A percentile compares a stretch with the other conserved stretches of the same genome.
These are phyloP conservation scores for Neonectria magnoliae DNA, from an alignment of 2,329 filamentous ascomycete species.

Conservation along the genomic window DNA sequence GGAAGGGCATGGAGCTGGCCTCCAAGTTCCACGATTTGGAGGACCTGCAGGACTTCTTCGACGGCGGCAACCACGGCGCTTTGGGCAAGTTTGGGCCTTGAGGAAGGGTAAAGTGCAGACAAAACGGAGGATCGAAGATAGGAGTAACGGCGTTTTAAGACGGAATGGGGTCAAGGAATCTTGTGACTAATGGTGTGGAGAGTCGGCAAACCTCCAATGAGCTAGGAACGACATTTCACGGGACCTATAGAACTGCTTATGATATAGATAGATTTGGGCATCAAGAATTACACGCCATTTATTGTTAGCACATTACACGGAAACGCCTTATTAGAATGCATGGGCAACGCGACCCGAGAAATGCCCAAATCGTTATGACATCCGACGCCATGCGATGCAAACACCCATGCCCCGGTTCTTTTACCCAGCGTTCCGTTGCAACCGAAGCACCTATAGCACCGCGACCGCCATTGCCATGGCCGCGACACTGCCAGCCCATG, in stretches of 20 bases:
- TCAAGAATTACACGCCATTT: constrained; percentile 8
- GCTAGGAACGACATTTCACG: neutral
- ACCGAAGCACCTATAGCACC: constrained; percentile 1
- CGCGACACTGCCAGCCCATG: constrained; percentile 18
- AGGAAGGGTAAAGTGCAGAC: constrained; percentile 28
- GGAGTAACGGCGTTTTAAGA: neutral
- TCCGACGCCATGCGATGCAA: constrained; percentile 11
- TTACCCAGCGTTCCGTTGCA: neutral
- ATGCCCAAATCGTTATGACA: constrained; percentile 6
- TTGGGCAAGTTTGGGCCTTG: constrained; percentile 60
- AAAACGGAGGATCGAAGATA: neutral
- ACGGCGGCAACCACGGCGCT: constrained; percentile 63
- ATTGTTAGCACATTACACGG: neutral
- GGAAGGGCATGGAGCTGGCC: constrained; percentile 65
- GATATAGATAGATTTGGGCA: constrained; percentile 10
- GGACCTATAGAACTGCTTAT: constrained; percentile 16
- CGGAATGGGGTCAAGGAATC: neutral
- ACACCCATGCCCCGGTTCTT: constrained; percentile 3
- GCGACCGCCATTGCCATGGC: constrained; percentile 17
- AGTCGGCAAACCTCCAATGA: neutral
- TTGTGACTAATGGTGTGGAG: constrained; percentile 1
- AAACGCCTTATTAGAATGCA: constrained; percentile 3
- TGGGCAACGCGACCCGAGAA: neutral
- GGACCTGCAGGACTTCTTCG: constrained; percentile 60
- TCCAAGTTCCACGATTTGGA: constrained; percentile 68